Percentiles rank a stretch among this genome's conserved stretches.
These are phyloP conservation scores for Cephaloascus albidus DNA, from an alignment of 805 yeast species.

Conservation along the genomic window DNA sequence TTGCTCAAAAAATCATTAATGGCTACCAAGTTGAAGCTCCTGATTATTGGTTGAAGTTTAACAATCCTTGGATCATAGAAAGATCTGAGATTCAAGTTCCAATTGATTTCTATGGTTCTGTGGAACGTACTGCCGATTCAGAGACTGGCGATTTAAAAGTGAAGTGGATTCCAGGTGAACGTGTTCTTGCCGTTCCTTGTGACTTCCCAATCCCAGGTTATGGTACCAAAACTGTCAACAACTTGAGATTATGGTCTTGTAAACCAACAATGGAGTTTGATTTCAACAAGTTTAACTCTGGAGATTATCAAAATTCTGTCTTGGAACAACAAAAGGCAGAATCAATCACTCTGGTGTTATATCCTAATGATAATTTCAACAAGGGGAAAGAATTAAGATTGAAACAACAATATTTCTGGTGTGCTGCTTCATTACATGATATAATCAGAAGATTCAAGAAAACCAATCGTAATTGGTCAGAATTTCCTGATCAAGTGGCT, in stretches of 20 bases:
- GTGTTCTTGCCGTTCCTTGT: constrained; percentile 82
- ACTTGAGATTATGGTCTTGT: constrained; percentile 84
- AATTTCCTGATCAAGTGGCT: constrained; percentile 79
- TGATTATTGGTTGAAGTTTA: constrained; percentile 84
- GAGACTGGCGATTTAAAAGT: constrained; percentile 52
- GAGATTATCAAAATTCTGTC: constrained; percentile 83
- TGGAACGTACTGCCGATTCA: constrained; percentile 34
- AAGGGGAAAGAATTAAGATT: constrained; percentile 86
- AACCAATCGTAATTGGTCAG: constrained; percentile 64
- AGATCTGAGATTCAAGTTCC: constrained; percentile 83
- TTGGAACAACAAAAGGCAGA: constrained; percentile 82
- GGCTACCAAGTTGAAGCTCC: constrained; percentile 95
- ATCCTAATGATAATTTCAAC: constrained; percentile 90
- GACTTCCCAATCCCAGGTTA: constrained; percentile 93
- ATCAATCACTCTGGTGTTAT: constrained; percentile 83
- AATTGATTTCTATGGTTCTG: constrained; percentile 81
- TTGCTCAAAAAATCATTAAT: constrained; percentile 79
- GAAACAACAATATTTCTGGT: constrained; percentile 97
- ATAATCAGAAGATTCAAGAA: constrained; percentile 86
- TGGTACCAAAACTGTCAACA: constrained; percentile 74
- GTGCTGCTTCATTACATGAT: constrained; percentile 86
- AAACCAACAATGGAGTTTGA: constrained; percentile 88
- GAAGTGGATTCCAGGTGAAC: constrained; percentile 81
- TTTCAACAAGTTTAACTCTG: constrained; percentile 81
- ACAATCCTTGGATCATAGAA: constrained; percentile 92